Evolutionary conservation across 441 rosid genomes (phyloP).

Genomic region (Gossypium schwendimanii): DNA sequence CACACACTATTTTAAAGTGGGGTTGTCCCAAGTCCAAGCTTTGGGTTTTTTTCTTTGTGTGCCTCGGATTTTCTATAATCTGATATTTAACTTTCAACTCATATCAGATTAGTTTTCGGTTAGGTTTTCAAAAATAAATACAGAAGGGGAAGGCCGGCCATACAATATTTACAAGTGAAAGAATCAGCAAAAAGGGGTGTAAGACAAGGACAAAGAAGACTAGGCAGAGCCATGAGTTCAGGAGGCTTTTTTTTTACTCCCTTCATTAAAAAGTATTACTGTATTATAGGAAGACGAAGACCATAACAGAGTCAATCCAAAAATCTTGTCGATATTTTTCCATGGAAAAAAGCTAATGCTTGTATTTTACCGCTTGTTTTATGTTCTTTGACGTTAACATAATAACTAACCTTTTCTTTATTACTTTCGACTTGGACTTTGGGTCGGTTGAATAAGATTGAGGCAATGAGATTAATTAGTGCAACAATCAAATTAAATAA

Average conservation of each 20-base stretch:
- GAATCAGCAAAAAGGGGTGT: neutral
- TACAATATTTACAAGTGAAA: neutral
- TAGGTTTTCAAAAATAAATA: neutral
- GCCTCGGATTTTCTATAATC: neutral
- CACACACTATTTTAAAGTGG: neutral
- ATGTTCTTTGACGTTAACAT: neutral
- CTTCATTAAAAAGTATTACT: neutral
- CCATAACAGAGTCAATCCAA: neutral
- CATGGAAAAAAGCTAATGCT: conserved; percentile 4
- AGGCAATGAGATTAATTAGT: too few species aligned
- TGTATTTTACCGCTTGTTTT: neutral
- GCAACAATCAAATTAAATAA: too few species aligned
- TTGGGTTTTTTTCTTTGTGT: neutral
- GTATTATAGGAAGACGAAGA: neutral
- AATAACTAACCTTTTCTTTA: neutral
- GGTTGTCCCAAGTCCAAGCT: neutral
- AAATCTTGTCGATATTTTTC: neutral
- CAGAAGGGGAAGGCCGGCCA: conserved; percentile 11
- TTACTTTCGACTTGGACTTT: too few species aligned
- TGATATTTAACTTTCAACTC: neutral
- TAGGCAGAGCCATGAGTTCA: conserved; percentile 1
- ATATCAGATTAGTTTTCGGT: neutral
- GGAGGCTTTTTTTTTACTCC: neutral
- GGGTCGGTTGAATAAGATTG: too few species aligned
- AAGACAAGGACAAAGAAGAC: conserved; percentile 11